Percentiles rank a stretch among this genome's conserved stretches.
phyloP scores from a whole-genome alignment of 2,329 filamentous ascomycete genomes.

The Calonectria leucothoes region DNA sequence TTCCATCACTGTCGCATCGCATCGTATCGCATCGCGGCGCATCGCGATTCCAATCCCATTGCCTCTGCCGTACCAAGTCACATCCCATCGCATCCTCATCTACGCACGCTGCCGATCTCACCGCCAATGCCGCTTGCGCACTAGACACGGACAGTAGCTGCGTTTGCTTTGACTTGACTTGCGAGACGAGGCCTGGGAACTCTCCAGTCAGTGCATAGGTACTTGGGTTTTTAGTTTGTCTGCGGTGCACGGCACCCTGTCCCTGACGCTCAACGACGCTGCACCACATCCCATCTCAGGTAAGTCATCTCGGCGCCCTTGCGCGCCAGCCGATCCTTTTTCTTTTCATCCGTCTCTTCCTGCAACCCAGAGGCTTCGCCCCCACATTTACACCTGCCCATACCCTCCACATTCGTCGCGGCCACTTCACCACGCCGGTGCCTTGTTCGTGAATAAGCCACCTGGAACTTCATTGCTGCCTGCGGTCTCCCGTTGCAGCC shows the following conservation, averaged over 20 bases:
- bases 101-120: constrained; percentile 11
- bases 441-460: constrained; percentile 24
- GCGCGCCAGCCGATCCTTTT: constrained; percentile 12
- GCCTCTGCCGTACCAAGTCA: background rate
- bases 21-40: constrained; percentile 35
- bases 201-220: constrained; percentile 13
- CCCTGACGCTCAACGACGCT: constrained; percentile 17
- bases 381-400: constrained; percentile 28
- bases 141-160: constrained; percentile 33
- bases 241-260: constrained; percentile 19
- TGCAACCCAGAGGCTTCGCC: constrained; percentile 26
- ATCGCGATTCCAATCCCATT: constrained; percentile 3
- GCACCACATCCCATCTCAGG: constrained; percentile 29
- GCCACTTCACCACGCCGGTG: constrained; percentile 13
- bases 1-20: constrained; percentile 34
- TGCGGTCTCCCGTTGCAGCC: constrained; percentile 5
- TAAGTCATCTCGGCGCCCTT: constrained; percentile 32
- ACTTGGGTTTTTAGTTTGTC: constrained; percentile 1
- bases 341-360: constrained; percentile 7
- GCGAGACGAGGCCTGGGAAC: constrained; percentile 28
- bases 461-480: constrained; percentile 6
- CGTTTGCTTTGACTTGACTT: constrained; percentile 22
- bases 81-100: background rate
- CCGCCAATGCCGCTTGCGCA: constrained; percentile 39
- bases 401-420: constrained; percentile 24